phyloP scores from a whole-genome alignment of 495 filamentous ascomycete species.

The Tuber indicum region DNA sequence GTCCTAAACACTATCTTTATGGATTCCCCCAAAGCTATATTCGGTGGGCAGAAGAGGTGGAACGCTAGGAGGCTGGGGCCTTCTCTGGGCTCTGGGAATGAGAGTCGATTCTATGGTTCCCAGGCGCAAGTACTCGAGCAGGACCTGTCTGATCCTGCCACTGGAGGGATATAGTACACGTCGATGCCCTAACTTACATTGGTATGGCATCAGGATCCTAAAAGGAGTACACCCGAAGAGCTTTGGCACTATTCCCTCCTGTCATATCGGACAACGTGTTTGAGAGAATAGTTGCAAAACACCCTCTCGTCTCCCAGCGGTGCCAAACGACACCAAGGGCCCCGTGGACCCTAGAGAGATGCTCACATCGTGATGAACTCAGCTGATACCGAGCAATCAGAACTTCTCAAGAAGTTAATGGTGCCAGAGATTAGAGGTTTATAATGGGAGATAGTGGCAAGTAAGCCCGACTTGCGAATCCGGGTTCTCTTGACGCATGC shows the following conservation, averaged over 20 bases:
- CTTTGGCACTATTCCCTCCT: slow-evolving; percentile 2
- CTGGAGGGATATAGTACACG: not conserved
- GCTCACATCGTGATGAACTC: not conserved
- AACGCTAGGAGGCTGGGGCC: not conserved
- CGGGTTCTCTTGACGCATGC: not conserved
- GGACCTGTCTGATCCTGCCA: not conserved
- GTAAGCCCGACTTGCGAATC: not conserved
- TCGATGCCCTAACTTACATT: not conserved
- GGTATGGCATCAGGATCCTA: slow-evolving; percentile 1
- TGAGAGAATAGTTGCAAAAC: not conserved
- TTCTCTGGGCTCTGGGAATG: not conserved
- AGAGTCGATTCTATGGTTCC: not conserved
- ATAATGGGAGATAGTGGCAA: not conserved
- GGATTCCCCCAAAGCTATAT: not conserved
- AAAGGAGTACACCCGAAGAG: not conserved
- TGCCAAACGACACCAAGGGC: not conserved
- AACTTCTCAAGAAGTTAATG: not conserved
- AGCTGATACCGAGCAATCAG: not conserved
- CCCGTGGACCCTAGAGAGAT: not conserved
- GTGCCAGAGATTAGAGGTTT: not conserved
- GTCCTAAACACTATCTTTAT: not conserved
- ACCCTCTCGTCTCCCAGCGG: not conserved
- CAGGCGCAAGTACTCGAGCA: not conserved
- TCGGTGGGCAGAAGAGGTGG: not conserved
- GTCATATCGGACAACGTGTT: slow-evolving; percentile 5